phyloP scores from a whole-genome alignment of 2,329 filamentous ascomycete genomes.

The Endocalyx cinctus region DNA sequence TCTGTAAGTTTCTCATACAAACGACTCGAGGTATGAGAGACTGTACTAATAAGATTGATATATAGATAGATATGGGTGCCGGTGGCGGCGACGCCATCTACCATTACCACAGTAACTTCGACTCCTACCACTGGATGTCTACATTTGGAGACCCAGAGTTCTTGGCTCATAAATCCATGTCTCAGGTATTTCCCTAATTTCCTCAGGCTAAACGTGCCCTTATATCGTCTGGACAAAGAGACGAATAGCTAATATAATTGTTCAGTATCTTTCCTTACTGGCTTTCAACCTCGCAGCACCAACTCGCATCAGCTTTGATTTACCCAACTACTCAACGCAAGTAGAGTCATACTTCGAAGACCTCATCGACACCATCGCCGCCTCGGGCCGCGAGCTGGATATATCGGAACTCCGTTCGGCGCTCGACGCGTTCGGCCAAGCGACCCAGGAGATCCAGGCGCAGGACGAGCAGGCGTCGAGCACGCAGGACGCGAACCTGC shows the following conservation, averaged over 20 bases:
- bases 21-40: too few species aligned
- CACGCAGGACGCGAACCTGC: conserved; percentile 23
- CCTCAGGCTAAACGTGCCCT: conserved; percentile 2
- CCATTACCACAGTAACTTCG: conserved; percentile 82
- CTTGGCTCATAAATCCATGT: conserved; percentile 54
- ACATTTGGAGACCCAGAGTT: conserved; percentile 66
- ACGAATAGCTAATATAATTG: too few species aligned
- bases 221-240: too few species aligned
- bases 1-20: conserved; percentile 27
- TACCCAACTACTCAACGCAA: conserved; percentile 36
- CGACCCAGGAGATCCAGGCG: conserved; percentile 27
- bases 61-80: conserved; percentile 54
- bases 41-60: conserved; percentile 6
- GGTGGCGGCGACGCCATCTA: conserved; percentile 52
- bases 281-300: conserved; percentile 34
- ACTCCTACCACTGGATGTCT: conserved; percentile 80
- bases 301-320: conserved; percentile 35
- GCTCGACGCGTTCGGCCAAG: conserved; percentile 31
- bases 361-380: conserved; percentile 28
- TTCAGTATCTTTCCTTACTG: conserved; percentile 35
- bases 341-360: conserved; percentile 35
- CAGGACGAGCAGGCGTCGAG: conserved; percentile 26
- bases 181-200: conserved; percentile 40
- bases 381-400: conserved; percentile 30
- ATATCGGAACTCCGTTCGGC: conserved; percentile 32